phyloP scores from a whole-genome alignment of 202 grass and related monocot genomes.

The Zoysia matrella region DNA sequence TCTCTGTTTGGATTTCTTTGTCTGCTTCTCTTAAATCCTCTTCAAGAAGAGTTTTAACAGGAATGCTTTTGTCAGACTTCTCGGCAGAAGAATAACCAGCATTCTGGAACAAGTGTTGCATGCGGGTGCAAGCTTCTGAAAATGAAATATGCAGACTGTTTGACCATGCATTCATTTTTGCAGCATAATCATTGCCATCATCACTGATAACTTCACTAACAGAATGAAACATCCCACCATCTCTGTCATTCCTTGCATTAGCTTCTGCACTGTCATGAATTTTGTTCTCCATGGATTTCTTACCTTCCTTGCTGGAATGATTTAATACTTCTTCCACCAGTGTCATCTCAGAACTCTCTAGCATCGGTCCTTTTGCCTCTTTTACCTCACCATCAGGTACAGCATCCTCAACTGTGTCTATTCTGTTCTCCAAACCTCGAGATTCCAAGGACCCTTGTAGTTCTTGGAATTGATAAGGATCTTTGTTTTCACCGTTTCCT shows the following conservation, averaged over 20 bases:
- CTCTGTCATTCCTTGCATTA: slow-evolving; percentile 40
- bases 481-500: slow-evolving; percentile 33
- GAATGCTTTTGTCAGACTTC: slow-evolving; percentile 27
- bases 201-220: slow-evolving; percentile 33
- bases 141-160: slow-evolving; percentile 39
- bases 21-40: slow-evolving; percentile 37
- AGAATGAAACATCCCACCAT: slow-evolving; percentile 43
- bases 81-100: slow-evolving; percentile 30
- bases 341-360: slow-evolving; percentile 40
- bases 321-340: slow-evolving; percentile 36
- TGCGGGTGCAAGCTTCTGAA: slow-evolving; percentile 38
- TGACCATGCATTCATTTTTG: slow-evolving; percentile 34
- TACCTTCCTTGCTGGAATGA: slow-evolving; percentile 21
- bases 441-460: slow-evolving; percentile 25
- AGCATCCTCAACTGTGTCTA: slow-evolving; percentile 21
- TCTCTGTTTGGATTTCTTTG: slow-evolving; percentile 6
- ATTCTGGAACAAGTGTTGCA: slow-evolving; percentile 40
- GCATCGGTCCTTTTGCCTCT: slow-evolving; percentile 23
- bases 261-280: slow-evolving; percentile 21
- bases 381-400: slow-evolving; percentile 30
- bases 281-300: slow-evolving; percentile 19
- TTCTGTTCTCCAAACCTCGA: slow-evolving; percentile 45
- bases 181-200: slow-evolving; percentile 25
- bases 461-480: slow-evolving; percentile 43
- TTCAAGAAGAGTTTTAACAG: slow-evolving; percentile 33